Percentiles rank a stretch among this genome's conserved stretches.
Conservation (phyloP, 2,329 filamentous ascomycete genomes). For the Paraconiothyrium brasiliense region DNA sequence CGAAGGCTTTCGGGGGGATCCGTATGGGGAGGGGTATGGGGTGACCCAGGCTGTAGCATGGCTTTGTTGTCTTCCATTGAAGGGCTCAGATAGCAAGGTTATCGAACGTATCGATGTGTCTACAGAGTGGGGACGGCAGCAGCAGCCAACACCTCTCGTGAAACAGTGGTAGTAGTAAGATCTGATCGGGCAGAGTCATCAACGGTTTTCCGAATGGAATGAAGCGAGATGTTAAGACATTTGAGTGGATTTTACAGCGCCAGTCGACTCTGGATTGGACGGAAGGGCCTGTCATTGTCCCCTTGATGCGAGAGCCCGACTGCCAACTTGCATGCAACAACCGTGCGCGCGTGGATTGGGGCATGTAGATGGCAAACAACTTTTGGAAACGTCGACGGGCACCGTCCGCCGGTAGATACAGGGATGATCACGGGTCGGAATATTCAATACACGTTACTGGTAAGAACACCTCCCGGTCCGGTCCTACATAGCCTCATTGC, state of each 20-base stretch:
- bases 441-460: conserved; percentile 19
- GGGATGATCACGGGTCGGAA: conserved; percentile 25
- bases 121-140: conserved; percentile 25
- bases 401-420: conserved; percentile 17
- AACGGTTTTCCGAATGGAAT: conserved; percentile 36
- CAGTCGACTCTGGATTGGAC: conserved; percentile 32
- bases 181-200: conserved; percentile 23
- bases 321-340: conserved; percentile 45
- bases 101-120: conserved; percentile 28
- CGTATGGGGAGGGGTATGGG: conserved; percentile 31
- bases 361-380: conserved; percentile 42
- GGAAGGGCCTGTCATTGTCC: conserved; percentile 42
- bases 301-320: conserved; percentile 37
- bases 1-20: conserved; percentile 32
- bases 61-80: conserved; percentile 38
- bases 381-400: conserved; percentile 21
- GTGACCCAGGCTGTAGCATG: conserved; percentile 44
- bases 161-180: conserved; percentile 37
- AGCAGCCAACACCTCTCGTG: conserved; percentile 42
- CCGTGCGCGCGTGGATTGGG: conserved; percentile 33
- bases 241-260: conserved; percentile 35
- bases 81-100: conserved; percentile 23
- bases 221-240: conserved; percentile 45
- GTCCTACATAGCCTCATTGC: conserved; percentile 29
- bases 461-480: conserved; percentile 25